Evolutionary conservation across 129 eudicot genomes (phyloP).

Genomic region (Apium graveolens): DNA sequence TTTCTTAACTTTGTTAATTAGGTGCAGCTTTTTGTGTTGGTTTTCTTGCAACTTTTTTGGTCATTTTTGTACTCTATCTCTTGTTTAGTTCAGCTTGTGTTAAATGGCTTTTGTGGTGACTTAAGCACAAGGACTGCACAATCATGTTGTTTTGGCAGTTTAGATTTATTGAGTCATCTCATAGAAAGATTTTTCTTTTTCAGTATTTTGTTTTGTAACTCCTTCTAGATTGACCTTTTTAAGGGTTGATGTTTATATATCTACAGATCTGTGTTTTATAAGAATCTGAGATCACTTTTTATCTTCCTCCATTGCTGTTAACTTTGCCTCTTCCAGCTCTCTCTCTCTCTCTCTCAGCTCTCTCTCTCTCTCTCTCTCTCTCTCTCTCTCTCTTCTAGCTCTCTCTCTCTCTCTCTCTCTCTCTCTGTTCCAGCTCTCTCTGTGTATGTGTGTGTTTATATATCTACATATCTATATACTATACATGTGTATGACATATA

Average conservation of each 20-base stretch:
- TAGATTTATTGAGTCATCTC: slow-evolving; percentile 21
- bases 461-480: too few species aligned
- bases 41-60: not conserved
- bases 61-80: not conserved
- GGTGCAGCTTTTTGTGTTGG: not conserved
- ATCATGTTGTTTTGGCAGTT: slow-evolving; percentile 21
- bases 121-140: slow-evolving; percentile 29
- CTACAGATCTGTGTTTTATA: slow-evolving; percentile 45
- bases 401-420: not conserved
- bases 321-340: slow-evolving; percentile 19
- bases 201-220: slow-evolving; percentile 19
- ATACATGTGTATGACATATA: not conserved
- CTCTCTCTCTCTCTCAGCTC: not conserved
- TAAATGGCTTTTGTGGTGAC: slow-evolving; percentile 13
- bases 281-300: slow-evolving; percentile 60
- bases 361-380: not conserved
- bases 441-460: not conserved
- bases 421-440: too few species aligned
- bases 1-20: slow-evolving; percentile 4
- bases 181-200: slow-evolving; percentile 31
- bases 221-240: not conserved
- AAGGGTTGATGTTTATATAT: not conserved
- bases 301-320: slow-evolving; percentile 49
- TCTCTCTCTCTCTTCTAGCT: slow-evolving; percentile 5
- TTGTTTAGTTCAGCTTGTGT: not conserved